Evolutionary conservation across 371 early-diverging fungal genomes (phyloP).

Genomic region (Lichtheimia ramosa): DNA sequence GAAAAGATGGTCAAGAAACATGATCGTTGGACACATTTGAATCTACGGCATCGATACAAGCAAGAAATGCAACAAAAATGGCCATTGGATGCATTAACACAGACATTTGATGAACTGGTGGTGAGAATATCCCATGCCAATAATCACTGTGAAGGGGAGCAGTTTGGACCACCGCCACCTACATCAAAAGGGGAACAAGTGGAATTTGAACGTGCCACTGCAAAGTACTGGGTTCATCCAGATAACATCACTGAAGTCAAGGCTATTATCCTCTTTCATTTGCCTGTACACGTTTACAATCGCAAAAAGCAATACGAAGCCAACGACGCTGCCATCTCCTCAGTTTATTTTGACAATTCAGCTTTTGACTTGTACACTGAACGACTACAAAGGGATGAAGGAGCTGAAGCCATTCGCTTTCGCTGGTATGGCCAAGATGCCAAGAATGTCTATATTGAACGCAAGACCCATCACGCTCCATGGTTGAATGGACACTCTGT

Average conservation of each 20-base stretch:
- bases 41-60: slow-evolving; percentile 71
- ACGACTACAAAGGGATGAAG: slow-evolving; percentile 83
- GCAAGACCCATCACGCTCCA: slow-evolving; percentile 76
- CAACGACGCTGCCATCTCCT: slow-evolving; percentile 73
- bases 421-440: slow-evolving; percentile 81
- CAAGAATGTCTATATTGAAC: slow-evolving; percentile 36
- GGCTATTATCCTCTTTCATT: slow-evolving; percentile 83
- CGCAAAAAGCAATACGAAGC: slow-evolving; percentile 36
- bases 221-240: slow-evolving; percentile 89
- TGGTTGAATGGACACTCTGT: slow-evolving; percentile 97
- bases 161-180: not conserved
- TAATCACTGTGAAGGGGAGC: slow-evolving; percentile 9
- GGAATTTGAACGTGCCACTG: slow-evolving; percentile 45
- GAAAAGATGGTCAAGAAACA: slow-evolving; percentile 96
- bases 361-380: slow-evolving; percentile 84
- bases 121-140: slow-evolving; percentile 68
- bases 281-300: slow-evolving; percentile 92
- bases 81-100: slow-evolving; percentile 61
- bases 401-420: slow-evolving; percentile 86
- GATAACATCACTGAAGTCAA: slow-evolving; percentile 96
- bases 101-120: slow-evolving; percentile 86
- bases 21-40: slow-evolving; percentile 85
- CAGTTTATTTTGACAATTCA: slow-evolving; percentile 96
- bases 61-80: slow-evolving; percentile 69
- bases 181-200: slow-evolving; percentile 28